Base-by-base conservation (phyloP, 2,329 filamentous ascomycete genomes). In the Magnaporthiopsis rhizophila region DNA sequence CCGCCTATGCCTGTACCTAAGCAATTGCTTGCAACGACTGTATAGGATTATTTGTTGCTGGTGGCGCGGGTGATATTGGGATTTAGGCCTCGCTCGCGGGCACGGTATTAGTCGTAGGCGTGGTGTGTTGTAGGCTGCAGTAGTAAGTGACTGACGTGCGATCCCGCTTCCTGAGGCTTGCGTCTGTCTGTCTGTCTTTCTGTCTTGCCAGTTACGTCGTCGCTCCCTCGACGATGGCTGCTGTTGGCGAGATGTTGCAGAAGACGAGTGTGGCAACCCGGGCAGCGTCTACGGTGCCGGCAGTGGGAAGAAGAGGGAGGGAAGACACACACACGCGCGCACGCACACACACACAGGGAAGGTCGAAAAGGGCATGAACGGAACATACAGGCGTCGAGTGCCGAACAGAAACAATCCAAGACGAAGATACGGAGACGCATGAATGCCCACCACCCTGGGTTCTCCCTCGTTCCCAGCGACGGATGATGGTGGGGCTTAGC, bases 261-360 rank as follows among this genome's bases (percentile, higher is more conserved):
- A 53, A 24, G 45, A 53, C 21, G n/a, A 53, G 45, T 53, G 45
- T 53, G 21, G 45, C 45, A 53, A 53, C n/a, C 45, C 21, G 30
- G 30, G 30, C 30, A 53, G n/a, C 45, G 45, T 53, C 45, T 21
- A 13, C 30, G 30, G 30, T 30, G 30, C 45, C n/a, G 18, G 45
- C 45, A n/a, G 45, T 7, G 58, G 63, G 57, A 63, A 36, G 53
- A 58, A 26, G 61, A 28, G 21, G 58, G 50, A 62, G 38, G 34
- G 34, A 36, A 36, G 30, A 30, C 30, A 7, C 30, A 30, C 30
- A 30, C 30, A 30, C 30, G 30, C 28, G 28, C n/a, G n/a, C n/a
- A n/a, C n/a, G n/a, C n/a, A n/a, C 30, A 36, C 9, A 62, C n/a
- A 21, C 34, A 53, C 18, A 50, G 34, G 34, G 32, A 18, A 21